Conservation (phyloP, 768 basidiomycete genomes). For the Amanita muscaria region DNA sequence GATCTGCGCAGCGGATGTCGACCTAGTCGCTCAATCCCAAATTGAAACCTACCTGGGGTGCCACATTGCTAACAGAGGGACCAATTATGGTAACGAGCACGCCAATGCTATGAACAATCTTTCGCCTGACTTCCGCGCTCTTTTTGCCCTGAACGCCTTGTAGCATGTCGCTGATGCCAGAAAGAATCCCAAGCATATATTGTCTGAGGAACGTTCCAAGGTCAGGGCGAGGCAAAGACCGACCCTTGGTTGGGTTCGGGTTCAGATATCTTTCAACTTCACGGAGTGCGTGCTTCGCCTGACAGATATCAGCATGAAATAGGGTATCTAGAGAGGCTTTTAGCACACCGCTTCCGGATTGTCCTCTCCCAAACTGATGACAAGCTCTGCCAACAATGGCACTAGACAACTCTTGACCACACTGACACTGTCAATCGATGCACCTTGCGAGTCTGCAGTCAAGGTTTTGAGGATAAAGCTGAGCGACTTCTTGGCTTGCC, state of each 20-base stretch:
- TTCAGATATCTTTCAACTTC: conserved; percentile 39
- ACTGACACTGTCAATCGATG: conserved; percentile 33
- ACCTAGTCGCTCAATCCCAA: neutral
- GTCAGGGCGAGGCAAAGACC: conserved; percentile 24
- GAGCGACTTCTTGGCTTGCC: conserved; percentile 49
- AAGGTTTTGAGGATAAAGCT: conserved; percentile 56
- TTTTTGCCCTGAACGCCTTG: conserved; percentile 81
- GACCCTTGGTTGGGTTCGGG: conserved; percentile 18
- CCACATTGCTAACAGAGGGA: conserved; percentile 59
- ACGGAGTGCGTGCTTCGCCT: conserved; percentile 30
- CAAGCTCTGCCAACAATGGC: conserved; percentile 64
- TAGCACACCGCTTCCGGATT: conserved; percentile 37
- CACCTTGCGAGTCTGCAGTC: conserved; percentile 32
- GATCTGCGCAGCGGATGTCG: conserved; percentile 42
- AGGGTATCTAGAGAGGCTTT: neutral
- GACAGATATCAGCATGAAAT: neutral
- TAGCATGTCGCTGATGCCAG: conserved; percentile 76
- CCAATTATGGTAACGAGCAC: conserved; percentile 65
- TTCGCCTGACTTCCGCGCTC: conserved; percentile 55
- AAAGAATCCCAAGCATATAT: conserved; percentile 79
- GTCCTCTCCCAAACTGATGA: conserved; percentile 71
- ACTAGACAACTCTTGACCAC: conserved; percentile 62
- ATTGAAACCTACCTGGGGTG: conserved; percentile 65
- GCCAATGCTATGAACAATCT: conserved; percentile 74
- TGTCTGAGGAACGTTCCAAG: conserved; percentile 57